Conservation (phyloP, 805 yeast genomes). For the Metahyphopichia silvanorum region DNA sequence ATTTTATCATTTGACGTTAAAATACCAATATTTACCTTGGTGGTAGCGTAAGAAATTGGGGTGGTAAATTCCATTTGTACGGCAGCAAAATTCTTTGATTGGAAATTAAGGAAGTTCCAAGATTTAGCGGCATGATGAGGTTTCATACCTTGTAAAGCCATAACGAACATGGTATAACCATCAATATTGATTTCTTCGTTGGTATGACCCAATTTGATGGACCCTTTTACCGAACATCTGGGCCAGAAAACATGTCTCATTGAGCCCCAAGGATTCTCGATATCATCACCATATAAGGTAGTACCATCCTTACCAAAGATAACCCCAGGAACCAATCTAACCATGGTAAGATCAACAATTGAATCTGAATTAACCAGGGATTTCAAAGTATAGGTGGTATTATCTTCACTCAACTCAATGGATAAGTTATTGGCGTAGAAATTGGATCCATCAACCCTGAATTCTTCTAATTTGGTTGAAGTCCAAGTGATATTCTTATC, state of each 20-base stretch:
- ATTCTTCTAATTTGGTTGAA: constrained; percentile 82
- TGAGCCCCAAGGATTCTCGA: constrained; percentile 88
- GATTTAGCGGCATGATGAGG: constrained; percentile 98
- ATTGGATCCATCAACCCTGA: constrained; percentile 66
- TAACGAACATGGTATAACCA: constrained; percentile 75
- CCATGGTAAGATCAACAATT: constrained; percentile 63
- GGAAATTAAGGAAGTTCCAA: constrained; percentile 94
- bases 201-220: constrained; percentile 42
- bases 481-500: constrained; percentile 74
- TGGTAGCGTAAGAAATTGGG: constrained; percentile 82
- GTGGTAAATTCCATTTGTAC: constrained; percentile 95
- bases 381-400: constrained; percentile 46
- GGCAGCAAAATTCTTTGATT: constrained; percentile 68
- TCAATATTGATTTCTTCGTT: constrained; percentile 29
- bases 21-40: constrained; percentile 78
- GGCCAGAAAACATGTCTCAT: constrained; percentile 99
- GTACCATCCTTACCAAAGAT: constrained; percentile 88
- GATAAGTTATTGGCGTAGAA: constrained; percentile 75
- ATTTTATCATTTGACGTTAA: constrained; percentile 63
- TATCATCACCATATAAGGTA: constrained; percentile 82
- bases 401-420: constrained; percentile 57
- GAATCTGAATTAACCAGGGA: constrained; percentile 69
- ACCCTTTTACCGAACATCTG: constrained; percentile 69
- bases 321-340: constrained; percentile 69
- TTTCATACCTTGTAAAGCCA: constrained; percentile 98